Evolutionary conservation across 1,284 basidiomycete species (phyloP).

Genomic region (Austropuccinia psidii): DNA sequence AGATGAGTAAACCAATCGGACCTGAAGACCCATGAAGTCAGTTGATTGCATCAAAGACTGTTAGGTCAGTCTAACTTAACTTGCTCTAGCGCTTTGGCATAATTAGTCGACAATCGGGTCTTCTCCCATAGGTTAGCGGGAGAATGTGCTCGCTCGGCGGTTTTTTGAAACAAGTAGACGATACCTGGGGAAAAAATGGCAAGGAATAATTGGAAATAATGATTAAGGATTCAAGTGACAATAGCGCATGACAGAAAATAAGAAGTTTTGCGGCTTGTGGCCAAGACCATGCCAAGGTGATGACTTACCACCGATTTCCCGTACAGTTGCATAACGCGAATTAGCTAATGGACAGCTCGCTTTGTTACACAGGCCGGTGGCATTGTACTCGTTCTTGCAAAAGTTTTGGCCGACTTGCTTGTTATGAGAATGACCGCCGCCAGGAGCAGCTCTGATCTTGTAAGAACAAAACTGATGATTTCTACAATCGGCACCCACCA

Average conservation of each 20-base stretch:
- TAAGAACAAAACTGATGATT: conserved; percentile 91
- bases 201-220: not conserved
- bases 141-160: conserved; percentile 90
- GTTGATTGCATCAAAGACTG: not conserved
- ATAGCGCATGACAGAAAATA: not conserved
- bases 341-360: conserved; percentile 97
- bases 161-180: conserved; percentile 95
- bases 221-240: not conserved
- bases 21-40: not conserved
- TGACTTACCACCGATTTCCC: conserved; percentile 78
- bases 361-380: conserved; percentile 91
- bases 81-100: conserved; percentile 88
- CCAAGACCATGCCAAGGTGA: not conserved
- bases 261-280: too few relatives aligned
- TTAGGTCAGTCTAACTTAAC: conserved; percentile 49
- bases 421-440: conserved; percentile 37
- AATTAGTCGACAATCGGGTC: conserved; percentile 86
- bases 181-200: conserved; percentile 55
- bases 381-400: conserved; percentile 97
- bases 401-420: conserved; percentile 93
- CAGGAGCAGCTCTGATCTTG: conserved; percentile 58
- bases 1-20: not conserved
- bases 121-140: conserved; percentile 97
- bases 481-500: not conserved
- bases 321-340: conserved; percentile 89